Percentiles rank a stretch among this genome's conserved stretches.
These are phyloP conservation scores for Cunninghamia lanceolata DNA, from an alignment of 75 land plant species.

Conservation along the genomic window DNA sequence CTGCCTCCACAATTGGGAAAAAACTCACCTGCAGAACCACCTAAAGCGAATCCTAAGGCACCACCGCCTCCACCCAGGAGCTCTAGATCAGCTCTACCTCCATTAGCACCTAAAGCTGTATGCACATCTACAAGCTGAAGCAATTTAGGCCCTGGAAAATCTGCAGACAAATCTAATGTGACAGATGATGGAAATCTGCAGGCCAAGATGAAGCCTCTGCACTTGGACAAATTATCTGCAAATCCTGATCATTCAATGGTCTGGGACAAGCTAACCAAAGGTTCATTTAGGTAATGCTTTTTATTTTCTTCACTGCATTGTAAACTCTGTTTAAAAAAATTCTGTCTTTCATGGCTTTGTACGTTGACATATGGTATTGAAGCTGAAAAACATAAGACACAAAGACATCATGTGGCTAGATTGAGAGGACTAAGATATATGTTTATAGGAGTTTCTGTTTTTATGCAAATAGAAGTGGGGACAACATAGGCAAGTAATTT, in stretches of 20 bases:
- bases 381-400: neutral
- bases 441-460: neutral
- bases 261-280: too few relatives aligned
- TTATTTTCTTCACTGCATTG: neutral
- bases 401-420: neutral
- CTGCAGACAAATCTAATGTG: neutral
- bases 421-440: neutral
- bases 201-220: constrained; percentile 75
- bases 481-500: neutral
- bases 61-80: too few relatives aligned
- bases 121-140: neutral
- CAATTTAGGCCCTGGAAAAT: neutral
- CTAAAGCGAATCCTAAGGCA: neutral
- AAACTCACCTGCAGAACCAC: constrained; percentile 30
- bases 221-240: constrained; percentile 86
- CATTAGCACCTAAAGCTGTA: too few relatives aligned
- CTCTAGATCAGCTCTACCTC: too few relatives aligned
- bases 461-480: neutral
- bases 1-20: constrained; percentile 15
- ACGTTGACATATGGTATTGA: neutral
- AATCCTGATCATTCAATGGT: constrained; percentile 80
- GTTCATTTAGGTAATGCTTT: too few relatives aligned
- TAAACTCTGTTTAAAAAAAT: neutral
- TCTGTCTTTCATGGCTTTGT: neutral
- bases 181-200: neutral